A percentile compares a stretch with the other conserved stretches of the same genome.
phyloP scores from a whole-genome alignment of 768 basidiomycete species.

The Cyathus striatus region DNA sequence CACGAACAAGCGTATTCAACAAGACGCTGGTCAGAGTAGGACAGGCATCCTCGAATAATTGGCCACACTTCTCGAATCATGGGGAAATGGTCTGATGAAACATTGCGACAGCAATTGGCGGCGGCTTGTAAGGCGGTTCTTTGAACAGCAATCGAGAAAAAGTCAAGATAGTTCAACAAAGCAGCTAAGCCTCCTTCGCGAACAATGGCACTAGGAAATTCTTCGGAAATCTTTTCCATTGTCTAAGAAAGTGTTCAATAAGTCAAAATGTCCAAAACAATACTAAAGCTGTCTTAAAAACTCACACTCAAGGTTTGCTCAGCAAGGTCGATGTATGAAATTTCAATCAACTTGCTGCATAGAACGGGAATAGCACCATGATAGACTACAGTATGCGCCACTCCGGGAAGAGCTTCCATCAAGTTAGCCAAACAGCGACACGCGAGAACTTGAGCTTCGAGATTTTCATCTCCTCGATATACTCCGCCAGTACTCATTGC shows the following conservation, averaged over 20 bases:
- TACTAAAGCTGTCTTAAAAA: slow-evolving; percentile 7
- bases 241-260: slow-evolving; percentile 51
- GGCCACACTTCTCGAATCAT: slow-evolving; percentile 91
- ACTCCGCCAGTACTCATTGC: slow-evolving; percentile 71
- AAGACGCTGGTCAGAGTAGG: slow-evolving; percentile 92
- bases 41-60: slow-evolving; percentile 87
- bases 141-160: slow-evolving; percentile 97
- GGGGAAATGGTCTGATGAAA: slow-evolving; percentile 81
- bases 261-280: slow-evolving; percentile 13
- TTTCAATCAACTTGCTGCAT: slow-evolving; percentile 95
- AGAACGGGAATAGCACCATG: slow-evolving; percentile 98
- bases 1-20: slow-evolving; percentile 96
- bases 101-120: slow-evolving; percentile 93
- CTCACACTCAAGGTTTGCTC: slow-evolving; percentile 97
- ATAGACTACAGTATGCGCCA: slow-evolving; percentile 96
- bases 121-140: slow-evolving; percentile 95
- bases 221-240: slow-evolving; percentile 96
- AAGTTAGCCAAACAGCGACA: slow-evolving; percentile 96
- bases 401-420: slow-evolving; percentile 97
- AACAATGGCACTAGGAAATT: slow-evolving; percentile 93
- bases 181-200: slow-evolving; percentile 93
- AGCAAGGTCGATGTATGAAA: slow-evolving; percentile 96
- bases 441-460: slow-evolving; percentile 93
- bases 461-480: slow-evolving; percentile 77
- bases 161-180: slow-evolving; percentile 92